Conservation (phyloP, 1,284 basidiomycete species). For the Pseudozyma hubeiensis region DNA sequence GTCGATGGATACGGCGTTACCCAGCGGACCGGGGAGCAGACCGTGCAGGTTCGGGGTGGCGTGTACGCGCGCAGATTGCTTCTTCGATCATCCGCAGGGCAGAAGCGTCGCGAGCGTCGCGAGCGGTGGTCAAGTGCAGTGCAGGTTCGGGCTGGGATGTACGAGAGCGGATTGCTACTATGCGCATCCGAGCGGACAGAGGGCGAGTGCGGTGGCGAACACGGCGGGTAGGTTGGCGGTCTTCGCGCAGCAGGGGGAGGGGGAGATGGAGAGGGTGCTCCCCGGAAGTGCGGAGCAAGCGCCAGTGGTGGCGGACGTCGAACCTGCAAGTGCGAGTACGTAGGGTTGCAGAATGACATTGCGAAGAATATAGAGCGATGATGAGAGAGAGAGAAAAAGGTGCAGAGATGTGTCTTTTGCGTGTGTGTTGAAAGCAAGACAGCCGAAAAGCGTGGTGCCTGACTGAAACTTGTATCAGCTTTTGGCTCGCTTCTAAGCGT, state of each 20-base stretch:
- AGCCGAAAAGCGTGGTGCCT: too few relatives aligned
- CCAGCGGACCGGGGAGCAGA: conserved; percentile 12
- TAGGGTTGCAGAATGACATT: not conserved
- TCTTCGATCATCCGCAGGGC: conserved; percentile 47
- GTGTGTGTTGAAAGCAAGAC: too few relatives aligned
- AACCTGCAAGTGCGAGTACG: not conserved
- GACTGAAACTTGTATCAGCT: too few relatives aligned
- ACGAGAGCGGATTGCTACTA: conserved; percentile 43
- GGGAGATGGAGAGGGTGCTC: conserved; percentile 30
- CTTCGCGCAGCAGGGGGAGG: conserved; percentile 14
- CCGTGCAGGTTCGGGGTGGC: conserved; percentile 51
- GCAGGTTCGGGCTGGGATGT: conserved; percentile 47
- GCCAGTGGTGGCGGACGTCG: not conserved
- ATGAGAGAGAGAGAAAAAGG: too few relatives aligned
- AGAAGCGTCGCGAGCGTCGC: not conserved
- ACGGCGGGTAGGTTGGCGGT: conserved; percentile 19
- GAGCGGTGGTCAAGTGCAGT: conserved; percentile 5
- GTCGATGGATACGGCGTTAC: conserved; percentile 28
- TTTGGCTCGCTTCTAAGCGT: too few relatives aligned
- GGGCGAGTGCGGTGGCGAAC: not conserved
- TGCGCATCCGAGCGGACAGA: conserved; percentile 33
- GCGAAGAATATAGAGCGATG: too few relatives aligned
- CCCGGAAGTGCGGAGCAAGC: conserved; percentile 5
- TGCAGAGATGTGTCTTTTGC: too few relatives aligned
- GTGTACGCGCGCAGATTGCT: conserved; percentile 54